Evolutionary conservation across 2,329 filamentous ascomycete species (phyloP), one percentile per base, ranked within the genome.

Genomic region (Tolypocladium tropicale): DNA sequence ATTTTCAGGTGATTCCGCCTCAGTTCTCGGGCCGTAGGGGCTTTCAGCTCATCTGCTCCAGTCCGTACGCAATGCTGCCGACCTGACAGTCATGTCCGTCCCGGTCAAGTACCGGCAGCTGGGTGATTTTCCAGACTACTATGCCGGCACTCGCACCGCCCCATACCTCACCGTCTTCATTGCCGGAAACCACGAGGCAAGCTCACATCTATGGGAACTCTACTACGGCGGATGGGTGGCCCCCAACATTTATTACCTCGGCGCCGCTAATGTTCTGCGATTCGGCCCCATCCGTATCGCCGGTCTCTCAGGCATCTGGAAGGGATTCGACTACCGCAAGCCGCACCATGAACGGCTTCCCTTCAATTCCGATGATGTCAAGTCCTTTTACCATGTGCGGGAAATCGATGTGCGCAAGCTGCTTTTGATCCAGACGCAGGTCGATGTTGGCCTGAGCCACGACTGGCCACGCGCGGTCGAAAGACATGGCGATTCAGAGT

Each of bases 161-260:
- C 94, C 94, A 0, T 95, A 91, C 67, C 78, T 95, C 50, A 99
- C 94, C 18, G 76, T 97, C 49, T 97, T 97, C 72, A 85, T 96
- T 53, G 92, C 86, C 48, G 94, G 94, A 2, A 99, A 99, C 68
- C 94, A 99, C 66, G 94, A 99, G 74, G 93, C 94, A 0, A 89
- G 89, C 65, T 91, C 89, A 53, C 85, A 97, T 71, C 76, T 96
- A 6, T 94, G 86, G 77, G 94, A 99, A 72, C 81, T 99, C 0
- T 95, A 90, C 74, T 95, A 97, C 68, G 94, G 94, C 53, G 94
- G 94, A 53, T 99, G 94, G 94, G 94, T 90, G 6, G 93, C 93
- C 9, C 91, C 90, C 10, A 95, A 94, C 63, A 97, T 99, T 60
- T 99, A 96, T 77, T 99, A 96, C 73, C 80, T 97, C 70, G 94